Evolutionary conservation across 495 filamentous ascomycete genomes (phyloP).

Genomic region (Cercophora samala): DNA sequence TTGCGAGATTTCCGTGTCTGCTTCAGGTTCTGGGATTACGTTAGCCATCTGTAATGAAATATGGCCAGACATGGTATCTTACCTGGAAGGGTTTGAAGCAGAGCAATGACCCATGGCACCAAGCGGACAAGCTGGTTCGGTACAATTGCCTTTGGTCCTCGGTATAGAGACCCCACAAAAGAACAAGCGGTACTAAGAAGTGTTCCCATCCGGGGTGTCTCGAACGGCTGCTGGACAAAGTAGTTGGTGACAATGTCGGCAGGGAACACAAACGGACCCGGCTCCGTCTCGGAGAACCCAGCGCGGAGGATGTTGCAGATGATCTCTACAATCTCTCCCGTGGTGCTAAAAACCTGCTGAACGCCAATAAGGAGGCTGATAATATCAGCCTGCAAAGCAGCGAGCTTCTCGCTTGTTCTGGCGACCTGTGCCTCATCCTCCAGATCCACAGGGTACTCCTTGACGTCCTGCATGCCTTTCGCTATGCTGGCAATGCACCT

Average conservation of each 20-base stretch:
- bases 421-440: conserved; percentile 38
- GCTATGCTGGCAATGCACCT: conserved; percentile 74
- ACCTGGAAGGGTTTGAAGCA: conserved; percentile 63
- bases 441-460: conserved; percentile 66
- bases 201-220: conserved; percentile 65
- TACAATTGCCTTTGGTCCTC: conserved; percentile 40
- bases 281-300: conserved; percentile 73
- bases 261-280: conserved; percentile 75
- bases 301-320: conserved; percentile 72
- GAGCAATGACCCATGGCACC: conserved; percentile 60
- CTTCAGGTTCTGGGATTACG: conserved; percentile 45
- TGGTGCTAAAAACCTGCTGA: conserved; percentile 54
- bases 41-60: neutral
- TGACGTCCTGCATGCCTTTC: conserved; percentile 70
- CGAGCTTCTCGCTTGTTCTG: conserved; percentile 15
- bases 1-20: conserved; percentile 78
- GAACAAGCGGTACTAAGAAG: conserved; percentile 76
- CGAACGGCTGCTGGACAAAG: conserved; percentile 57
- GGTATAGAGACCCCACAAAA: conserved; percentile 65
- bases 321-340: conserved; percentile 69
- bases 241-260: conserved; percentile 67
- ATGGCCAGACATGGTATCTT: conserved; percentile 27
- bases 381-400: conserved; percentile 43
- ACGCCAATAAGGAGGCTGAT: conserved; percentile 51
- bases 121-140: conserved; percentile 51